Base-by-base conservation (phyloP, 2,329 filamentous ascomycete species). In the Sclerotinia spermophila region DNA sequence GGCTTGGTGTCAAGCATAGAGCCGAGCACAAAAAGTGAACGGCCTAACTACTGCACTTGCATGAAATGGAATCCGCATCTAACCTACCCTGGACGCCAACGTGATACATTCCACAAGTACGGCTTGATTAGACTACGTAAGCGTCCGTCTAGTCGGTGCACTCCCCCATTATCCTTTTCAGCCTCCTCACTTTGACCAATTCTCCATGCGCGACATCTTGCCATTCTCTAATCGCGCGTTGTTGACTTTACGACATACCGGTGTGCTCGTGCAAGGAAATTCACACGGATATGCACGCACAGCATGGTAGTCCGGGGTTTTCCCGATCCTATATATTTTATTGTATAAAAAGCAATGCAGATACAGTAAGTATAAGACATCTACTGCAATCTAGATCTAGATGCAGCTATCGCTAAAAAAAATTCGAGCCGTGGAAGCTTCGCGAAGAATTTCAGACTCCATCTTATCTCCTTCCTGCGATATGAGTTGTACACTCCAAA, bases 391-490 rank as follows among this genome's bases (percentile, higher is more conserved):
- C 59, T 61, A 45, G 40, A 61, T 61, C 60, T 64, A 35, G 61
- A 64, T 27, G 61, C 61, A 51, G 27, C 42, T 11, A 24, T 64
- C 42, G 60, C 42, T 33, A 33, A 45, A 33, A 15, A 45, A 33
- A 15, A 21, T 7, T 33, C 27, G 21, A 48, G 42, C 6, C 21
- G 60, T 60, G 35, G 56, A 60, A 60, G 33, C 56, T 27, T 60
- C 56, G 56, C 35, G 56, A 60, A 60, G 24, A 35, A 27, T 19
- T 27, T 27, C 56, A 13, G 35, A 30, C 42, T 30, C 60, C 60
- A 48, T 48, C 21, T 64, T 48, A 58, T 58, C 53, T 44, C 64
- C 35, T 24, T 33, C 48, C 65, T 42, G 48, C 51, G 65, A 67
- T 38, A 51, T 64, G 61, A 64, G 61, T 64, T 64, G 61, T 64